Percentiles rank a stretch among this genome's conserved stretches.
Conservation (phyloP, 176 grass and related monocot species). For the Thinopyrum elongatum region DNA sequence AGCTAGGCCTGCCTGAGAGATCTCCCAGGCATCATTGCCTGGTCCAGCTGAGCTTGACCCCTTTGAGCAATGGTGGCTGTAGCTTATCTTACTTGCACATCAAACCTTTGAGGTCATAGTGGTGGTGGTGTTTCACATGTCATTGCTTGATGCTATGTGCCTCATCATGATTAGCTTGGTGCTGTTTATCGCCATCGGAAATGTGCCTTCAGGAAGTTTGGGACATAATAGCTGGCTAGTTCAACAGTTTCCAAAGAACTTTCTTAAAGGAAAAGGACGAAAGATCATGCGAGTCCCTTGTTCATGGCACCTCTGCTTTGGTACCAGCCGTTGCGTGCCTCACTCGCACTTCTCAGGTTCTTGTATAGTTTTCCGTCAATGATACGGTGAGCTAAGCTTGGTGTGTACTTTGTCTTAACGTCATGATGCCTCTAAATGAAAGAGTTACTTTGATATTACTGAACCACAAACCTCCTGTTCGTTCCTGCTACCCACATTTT, state of each 20-base stretch:
- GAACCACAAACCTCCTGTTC: neutral
- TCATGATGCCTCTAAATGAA: neutral
- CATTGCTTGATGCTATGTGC: neutral
- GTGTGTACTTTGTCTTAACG: neutral
- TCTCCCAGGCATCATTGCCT: slow-evolving; percentile 1
- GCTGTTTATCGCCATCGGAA: neutral
- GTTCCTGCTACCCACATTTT: neutral
- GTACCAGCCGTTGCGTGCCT: neutral
- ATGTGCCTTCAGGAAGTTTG: neutral
- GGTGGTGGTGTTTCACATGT: neutral
- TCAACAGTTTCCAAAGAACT: neutral
- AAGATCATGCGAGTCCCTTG: neutral
- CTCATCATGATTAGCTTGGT: neutral
- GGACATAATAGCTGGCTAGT: neutral
- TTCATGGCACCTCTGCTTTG: neutral
- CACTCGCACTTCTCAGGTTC: neutral
- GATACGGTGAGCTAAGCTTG: neutral
- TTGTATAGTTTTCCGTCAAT: neutral
- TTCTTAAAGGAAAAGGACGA: neutral
- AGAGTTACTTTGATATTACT: neutral
- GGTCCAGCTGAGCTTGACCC: neutral
- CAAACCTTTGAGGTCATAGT: neutral
- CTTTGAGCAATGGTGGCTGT: slow-evolving; percentile 8
- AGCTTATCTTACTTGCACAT: neutral
- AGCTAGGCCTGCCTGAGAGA: slow-evolving; percentile 15